These are phyloP conservation scores for Colletotrichum zoysiae DNA, from an alignment of 2,329 filamentous ascomycete genomes.

Conservation along the genomic window DNA sequence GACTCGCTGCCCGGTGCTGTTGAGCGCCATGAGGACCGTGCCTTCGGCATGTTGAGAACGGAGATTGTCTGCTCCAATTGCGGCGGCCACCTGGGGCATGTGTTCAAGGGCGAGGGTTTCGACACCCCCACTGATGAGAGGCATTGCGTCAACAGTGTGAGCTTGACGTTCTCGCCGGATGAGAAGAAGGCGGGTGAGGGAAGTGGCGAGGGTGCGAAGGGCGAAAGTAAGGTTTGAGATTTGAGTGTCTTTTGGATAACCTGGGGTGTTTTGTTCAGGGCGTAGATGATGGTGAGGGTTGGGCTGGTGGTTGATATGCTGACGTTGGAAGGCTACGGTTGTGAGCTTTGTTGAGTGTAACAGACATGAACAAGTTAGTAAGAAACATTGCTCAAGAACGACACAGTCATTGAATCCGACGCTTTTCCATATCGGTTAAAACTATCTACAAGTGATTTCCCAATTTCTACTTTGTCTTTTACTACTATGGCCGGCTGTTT, in stretches of 20 bases:
- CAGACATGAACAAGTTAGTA: neutral
- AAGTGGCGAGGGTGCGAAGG: conserved; percentile 48
- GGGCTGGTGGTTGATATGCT: neutral
- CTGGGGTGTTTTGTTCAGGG: neutral
- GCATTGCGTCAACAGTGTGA: conserved; percentile 96
- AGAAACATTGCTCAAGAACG: neutral
- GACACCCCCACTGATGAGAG: conserved; percentile 91
- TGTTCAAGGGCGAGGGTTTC: conserved; percentile 91
- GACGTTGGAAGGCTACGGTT: neutral
- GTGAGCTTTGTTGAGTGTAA: neutral
- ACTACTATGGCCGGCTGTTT: neutral
- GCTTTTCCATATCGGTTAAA: neutral
- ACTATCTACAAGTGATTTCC: neutral
- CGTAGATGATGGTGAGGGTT: neutral
- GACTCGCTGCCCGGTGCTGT: conserved; percentile 95
- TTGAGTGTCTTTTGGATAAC: neutral
- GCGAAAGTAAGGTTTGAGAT: conserved; percentile 54
- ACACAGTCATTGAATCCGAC: neutral
- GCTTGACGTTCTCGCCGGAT: conserved; percentile 81
- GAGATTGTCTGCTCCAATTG: conserved; percentile 97
- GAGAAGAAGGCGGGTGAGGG: conserved; percentile 61
- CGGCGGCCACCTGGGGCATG: conserved; percentile 90
- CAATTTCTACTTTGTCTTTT: neutral
- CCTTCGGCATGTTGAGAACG: conserved; percentile 85
- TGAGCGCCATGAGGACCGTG: conserved; percentile 80